phyloP scores from a whole-genome alignment of 2,329 filamentous ascomycete species.

The Dothistroma septosporum region DNA sequence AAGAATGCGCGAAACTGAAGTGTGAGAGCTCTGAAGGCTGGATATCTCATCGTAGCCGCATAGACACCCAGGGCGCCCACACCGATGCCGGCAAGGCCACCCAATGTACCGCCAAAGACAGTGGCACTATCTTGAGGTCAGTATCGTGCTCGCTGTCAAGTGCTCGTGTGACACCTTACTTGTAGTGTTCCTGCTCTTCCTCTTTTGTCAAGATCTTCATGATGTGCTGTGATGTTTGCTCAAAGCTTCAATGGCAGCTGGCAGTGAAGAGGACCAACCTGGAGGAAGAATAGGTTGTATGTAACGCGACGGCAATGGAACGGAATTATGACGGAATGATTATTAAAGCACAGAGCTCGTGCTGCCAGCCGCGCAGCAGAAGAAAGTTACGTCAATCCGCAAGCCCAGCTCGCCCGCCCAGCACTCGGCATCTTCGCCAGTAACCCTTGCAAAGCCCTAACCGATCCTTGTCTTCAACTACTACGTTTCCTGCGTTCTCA shows the following conservation, averaged over 20 bases:
- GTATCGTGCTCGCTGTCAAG: constrained; percentile 10
- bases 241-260: background rate
- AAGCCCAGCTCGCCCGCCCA: background rate
- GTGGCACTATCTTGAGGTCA: constrained; percentile 54
- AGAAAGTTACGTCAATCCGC: background rate
- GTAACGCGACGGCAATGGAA: background rate
- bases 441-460: background rate
- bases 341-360: background rate
- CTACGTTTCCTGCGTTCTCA: background rate
- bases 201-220: constrained; percentile 98
- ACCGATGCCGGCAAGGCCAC: constrained; percentile 64
- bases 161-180: constrained; percentile 41
- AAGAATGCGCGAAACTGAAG: constrained; percentile 89
- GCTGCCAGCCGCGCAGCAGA: background rate
- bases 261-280: background rate
- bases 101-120: constrained; percentile 71
- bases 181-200: constrained; percentile 84
- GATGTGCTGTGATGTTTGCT: constrained; percentile 28
- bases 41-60: constrained; percentile 66
- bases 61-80: constrained; percentile 65
- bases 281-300: background rate
- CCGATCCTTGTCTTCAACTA: background rate
- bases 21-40: constrained; percentile 74
- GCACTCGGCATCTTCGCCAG: background rate
- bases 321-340: constrained; percentile 5